Conservation (phyloP, 768 basidiomycete genomes). For the Boletus barrowsii region DNA sequence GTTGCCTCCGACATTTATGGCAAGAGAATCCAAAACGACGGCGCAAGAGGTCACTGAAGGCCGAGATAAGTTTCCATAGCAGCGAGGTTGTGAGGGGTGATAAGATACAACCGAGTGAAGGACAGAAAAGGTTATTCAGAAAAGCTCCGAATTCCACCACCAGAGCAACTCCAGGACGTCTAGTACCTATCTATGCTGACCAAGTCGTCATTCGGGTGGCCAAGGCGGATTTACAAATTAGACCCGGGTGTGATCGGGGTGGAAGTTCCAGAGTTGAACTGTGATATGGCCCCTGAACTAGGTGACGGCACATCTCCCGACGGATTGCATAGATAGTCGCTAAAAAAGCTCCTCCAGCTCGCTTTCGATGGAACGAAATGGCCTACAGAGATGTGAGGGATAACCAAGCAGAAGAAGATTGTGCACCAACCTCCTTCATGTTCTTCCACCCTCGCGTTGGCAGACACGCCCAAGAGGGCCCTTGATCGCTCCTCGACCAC, state of each 20-base stretch:
- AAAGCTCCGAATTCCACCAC: not conserved
- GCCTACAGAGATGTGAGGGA: conserved; percentile 40
- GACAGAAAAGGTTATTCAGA: not conserved
- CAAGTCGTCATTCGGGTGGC: not conserved
- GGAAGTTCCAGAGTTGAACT: conserved; percentile 44
- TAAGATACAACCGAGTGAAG: not conserved
- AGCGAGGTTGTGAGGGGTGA: not conserved
- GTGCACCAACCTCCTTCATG: conserved; percentile 71
- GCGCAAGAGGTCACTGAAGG: not conserved
- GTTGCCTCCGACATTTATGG: not conserved
- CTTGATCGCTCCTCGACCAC: conserved; percentile 68
- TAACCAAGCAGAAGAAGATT: not conserved
- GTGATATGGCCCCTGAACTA: conserved; percentile 27
- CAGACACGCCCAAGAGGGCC: conserved; percentile 51
- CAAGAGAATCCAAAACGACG: not conserved
- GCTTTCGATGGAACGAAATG: conserved; percentile 82
- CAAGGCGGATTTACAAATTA: conserved; percentile 2
- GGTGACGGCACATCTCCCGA: conserved; percentile 47
- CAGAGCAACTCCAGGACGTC: not conserved
- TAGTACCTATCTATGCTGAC: conserved; percentile 3
- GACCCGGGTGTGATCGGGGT: conserved; percentile 36
- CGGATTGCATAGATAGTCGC: conserved; percentile 60
- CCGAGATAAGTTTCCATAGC: not conserved
- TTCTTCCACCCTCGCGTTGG: conserved; percentile 60
- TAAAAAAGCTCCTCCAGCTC: conserved; percentile 73